Percentiles rank a stretch among this genome's conserved stretches.
Conservation (phyloP, 768 basidiomycete genomes). For the Pleurotus pulmonarius region DNA sequence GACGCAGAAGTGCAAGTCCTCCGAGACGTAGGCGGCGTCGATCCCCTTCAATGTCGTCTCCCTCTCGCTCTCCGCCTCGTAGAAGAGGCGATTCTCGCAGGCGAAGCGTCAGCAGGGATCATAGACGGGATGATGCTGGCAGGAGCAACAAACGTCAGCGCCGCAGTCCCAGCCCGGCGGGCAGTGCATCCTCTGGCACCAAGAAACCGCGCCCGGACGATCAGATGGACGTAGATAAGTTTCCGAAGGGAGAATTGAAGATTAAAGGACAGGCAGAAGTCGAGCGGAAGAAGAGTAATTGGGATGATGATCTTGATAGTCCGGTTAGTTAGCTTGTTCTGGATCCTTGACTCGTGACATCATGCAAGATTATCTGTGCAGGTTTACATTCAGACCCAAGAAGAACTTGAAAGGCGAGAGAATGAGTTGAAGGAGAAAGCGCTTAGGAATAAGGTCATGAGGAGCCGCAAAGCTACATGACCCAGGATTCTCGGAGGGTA, state of each 20-base stretch:
- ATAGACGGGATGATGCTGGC: conserved; percentile 11
- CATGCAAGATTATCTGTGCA: conserved; percentile 7
- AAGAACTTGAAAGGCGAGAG: conserved; percentile 65
- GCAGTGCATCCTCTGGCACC: conserved; percentile 3
- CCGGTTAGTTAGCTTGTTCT: conserved; percentile 13
- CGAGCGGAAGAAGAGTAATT: conserved; percentile 50
- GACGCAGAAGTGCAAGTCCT: conserved; percentile 29
- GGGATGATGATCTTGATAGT: conserved; percentile 39
- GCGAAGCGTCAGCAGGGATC: conserved; percentile 27
- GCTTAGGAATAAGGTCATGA: conserved; percentile 75
- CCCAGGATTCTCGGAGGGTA: too few species aligned
- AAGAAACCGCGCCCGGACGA: conserved; percentile 16
- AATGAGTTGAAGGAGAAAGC: conserved; percentile 81
- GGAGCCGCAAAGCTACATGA: conserved; percentile 50
- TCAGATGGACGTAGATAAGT: conserved; percentile 33
- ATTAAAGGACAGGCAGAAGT: conserved; percentile 71
- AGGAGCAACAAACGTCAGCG: conserved; percentile 17
- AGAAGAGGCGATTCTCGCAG: conserved; percentile 28
- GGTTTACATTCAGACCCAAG: conserved; percentile 18
- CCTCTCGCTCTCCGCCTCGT: conserved; percentile 27
- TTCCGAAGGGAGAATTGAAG: conserved; percentile 51
- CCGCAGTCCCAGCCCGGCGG: conserved; percentile 19
- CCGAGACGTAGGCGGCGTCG: conserved; percentile 18
- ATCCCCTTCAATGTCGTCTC: conserved; percentile 27
- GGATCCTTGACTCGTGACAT: conserved; percentile 4